Percentiles rank a stretch among this genome's conserved stretches.
Conservation (phyloP, 345 rosid genomes). For the Euphorbia peplus region DNA sequence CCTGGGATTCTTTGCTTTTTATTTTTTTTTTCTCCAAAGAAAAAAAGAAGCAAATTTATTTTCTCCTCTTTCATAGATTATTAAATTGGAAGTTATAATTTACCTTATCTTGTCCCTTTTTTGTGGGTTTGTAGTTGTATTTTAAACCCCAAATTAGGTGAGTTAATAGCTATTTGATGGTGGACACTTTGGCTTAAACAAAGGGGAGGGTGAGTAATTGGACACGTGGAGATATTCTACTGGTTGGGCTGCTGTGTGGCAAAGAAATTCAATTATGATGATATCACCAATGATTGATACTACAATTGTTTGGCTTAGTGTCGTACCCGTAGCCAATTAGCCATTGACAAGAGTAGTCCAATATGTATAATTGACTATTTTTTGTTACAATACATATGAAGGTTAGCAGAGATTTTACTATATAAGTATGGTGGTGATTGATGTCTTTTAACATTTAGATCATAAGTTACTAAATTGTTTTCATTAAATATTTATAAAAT, state of each 20-base stretch:
- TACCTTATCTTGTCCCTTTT: constrained; percentile 30
- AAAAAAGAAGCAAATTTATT: not conserved
- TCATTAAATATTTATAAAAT: no score
- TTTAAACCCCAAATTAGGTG: constrained; percentile 24
- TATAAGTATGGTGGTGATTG: no score
- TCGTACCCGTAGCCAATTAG: no score
- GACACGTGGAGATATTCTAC: not conserved
- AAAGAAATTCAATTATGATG: not conserved
- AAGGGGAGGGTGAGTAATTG: constrained; percentile 16
- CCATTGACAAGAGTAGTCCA: no score
- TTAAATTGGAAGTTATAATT: constrained; percentile 8
- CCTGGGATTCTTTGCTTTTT: constrained; percentile 22
- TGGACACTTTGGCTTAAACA: constrained; percentile 27
- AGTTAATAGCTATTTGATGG: constrained; percentile 24
- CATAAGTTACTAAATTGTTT: no score
- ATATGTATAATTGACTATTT: no score
- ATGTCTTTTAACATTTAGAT: no score
- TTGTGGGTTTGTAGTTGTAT: constrained; percentile 13
- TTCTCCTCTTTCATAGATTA: constrained; percentile 14
- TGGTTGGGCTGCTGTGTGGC: constrained; percentile 6
- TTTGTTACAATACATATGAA: no score
- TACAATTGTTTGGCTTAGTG: not conserved
- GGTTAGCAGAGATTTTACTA: no score
- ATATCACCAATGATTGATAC: not conserved
- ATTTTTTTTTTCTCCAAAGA: not conserved